These are phyloP conservation scores for Phytopythium chamaehyphon DNA, from an alignment of 352 stramenopile genomes.

Conservation along the genomic window DNA sequence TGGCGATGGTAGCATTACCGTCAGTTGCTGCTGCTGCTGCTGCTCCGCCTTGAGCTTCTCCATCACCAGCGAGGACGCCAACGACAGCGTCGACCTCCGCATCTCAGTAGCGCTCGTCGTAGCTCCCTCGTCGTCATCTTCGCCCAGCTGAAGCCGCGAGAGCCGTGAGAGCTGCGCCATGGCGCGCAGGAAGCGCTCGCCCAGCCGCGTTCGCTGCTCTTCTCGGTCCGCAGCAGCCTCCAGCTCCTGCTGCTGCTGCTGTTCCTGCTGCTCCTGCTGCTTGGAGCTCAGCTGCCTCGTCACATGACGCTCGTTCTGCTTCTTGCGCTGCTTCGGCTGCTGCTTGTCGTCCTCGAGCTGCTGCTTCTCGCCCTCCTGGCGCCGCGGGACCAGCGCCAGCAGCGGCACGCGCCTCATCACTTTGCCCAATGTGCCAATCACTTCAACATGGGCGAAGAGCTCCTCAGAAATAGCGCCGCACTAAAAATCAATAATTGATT, in stretches of 20 bases:
- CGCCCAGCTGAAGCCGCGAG: slow-evolving; percentile 15
- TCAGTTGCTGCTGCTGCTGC: background rate
- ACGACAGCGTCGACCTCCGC: background rate
- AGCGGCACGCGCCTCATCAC: slow-evolving; percentile 39
- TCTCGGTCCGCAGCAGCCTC: background rate
- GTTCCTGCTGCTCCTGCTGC: too few relatives aligned
- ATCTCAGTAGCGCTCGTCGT: background rate
- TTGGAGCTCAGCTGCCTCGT: background rate
- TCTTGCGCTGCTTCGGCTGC: too few relatives aligned
- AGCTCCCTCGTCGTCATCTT: background rate
- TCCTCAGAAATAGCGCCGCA: too few relatives aligned
- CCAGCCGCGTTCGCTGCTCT: slow-evolving; percentile 30
- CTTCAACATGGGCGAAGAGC: too few relatives aligned
- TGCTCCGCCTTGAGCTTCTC: background rate
- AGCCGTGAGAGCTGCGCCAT: slow-evolving; percentile 52
- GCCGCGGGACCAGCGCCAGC: slow-evolving; percentile 44
- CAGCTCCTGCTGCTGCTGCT: background rate
- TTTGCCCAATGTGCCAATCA: too few relatives aligned
- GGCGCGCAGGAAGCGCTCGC: slow-evolving; percentile 52
- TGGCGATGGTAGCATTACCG: background rate
- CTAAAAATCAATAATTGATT: too few relatives aligned
- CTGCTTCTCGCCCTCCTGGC: slow-evolving; percentile 12
- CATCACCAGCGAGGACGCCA: background rate
- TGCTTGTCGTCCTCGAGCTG: slow-evolving; percentile 3
- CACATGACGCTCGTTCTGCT: background rate